A percentile compares a stretch with the other conserved stretches of the same genome.
Conservation (phyloP, 2,329 filamentous ascomycete species). For the Akanthomyces dipterigenus region DNA sequence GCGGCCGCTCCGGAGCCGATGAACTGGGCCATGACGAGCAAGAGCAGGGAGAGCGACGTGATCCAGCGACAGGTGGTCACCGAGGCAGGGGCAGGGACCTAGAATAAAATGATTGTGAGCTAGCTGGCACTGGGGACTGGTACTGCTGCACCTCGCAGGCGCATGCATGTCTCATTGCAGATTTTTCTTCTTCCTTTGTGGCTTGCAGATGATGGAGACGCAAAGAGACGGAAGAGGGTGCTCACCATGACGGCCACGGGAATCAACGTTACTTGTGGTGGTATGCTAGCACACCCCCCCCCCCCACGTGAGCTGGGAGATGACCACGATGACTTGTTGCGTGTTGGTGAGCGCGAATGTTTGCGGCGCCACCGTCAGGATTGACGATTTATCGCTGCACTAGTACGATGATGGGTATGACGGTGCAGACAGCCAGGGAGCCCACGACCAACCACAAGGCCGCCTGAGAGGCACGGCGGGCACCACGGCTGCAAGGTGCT, state of each 20-base stretch:
- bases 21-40: conserved; percentile 2
- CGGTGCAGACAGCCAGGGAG: neutral
- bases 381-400: conserved; percentile 3
- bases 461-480: neutral
- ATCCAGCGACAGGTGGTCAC: neutral
- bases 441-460: neutral
- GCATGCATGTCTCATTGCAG: neutral
- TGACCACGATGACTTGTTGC: neutral
- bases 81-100: neutral
- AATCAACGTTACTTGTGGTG: conserved; percentile 2
- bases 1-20: conserved; percentile 4
- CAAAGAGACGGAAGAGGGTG: no score
- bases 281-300: neutral
- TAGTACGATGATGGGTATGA: neutral
- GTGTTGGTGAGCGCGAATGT: no score
- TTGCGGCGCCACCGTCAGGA: neutral
- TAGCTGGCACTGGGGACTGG: neutral
- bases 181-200: neutral
- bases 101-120: neutral
- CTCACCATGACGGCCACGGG: neutral
- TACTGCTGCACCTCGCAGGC: neutral
- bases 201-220: neutral
- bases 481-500: neutral
- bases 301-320: neutral
- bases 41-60: neutral